These are phyloP conservation scores for Colletotrichum tabaci DNA, from an alignment of 2,329 filamentous ascomycete species.

Conservation along the genomic window DNA sequence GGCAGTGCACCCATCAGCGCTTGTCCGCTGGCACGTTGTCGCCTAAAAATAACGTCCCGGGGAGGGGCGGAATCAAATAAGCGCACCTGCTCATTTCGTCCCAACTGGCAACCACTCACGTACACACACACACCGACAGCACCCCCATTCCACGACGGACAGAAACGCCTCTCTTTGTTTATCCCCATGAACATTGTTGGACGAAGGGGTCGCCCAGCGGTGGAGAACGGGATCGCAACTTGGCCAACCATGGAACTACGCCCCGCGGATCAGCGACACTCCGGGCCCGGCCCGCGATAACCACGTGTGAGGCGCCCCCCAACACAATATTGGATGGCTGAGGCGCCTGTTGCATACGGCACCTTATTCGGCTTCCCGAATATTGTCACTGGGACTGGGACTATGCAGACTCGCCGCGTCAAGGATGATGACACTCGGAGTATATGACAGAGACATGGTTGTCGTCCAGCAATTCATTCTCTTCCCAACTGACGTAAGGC, in stretches of 20 bases:
- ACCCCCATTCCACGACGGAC: not conserved
- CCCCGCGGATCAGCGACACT: constrained; percentile 34
- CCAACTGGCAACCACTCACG: constrained; percentile 2
- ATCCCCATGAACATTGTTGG: not conserved
- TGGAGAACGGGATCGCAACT: constrained; percentile 11
- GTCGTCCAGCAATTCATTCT: not conserved
- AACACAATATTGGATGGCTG: not conserved
- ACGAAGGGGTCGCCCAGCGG: constrained; percentile 1
- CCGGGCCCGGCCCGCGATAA: constrained; percentile 13
- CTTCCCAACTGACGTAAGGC: constrained; percentile 11
- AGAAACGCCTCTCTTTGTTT: not conserved
- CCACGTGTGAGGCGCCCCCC: constrained; percentile 8
- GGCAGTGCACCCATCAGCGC: constrained; percentile 36
- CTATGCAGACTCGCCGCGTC: not conserved
- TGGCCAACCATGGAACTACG: constrained; percentile 23
- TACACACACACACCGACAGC: not conserved
- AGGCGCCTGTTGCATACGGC: not conserved
- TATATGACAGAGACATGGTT: not conserved
- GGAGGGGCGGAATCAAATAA: not conserved
- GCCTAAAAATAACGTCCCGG: constrained; percentile 36
- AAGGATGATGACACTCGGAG: not conserved
- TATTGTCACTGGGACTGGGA: not conserved
- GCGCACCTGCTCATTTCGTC: constrained; percentile 17
- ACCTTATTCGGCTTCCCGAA: not conserved
- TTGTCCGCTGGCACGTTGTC: constrained; percentile 15